A percentile compares a stretch with the other conserved stretches of the same genome.
These are phyloP conservation scores for Cantharellus anzutake DNA, from an alignment of 768 basidiomycete genomes.

Conservation along the genomic window DNA sequence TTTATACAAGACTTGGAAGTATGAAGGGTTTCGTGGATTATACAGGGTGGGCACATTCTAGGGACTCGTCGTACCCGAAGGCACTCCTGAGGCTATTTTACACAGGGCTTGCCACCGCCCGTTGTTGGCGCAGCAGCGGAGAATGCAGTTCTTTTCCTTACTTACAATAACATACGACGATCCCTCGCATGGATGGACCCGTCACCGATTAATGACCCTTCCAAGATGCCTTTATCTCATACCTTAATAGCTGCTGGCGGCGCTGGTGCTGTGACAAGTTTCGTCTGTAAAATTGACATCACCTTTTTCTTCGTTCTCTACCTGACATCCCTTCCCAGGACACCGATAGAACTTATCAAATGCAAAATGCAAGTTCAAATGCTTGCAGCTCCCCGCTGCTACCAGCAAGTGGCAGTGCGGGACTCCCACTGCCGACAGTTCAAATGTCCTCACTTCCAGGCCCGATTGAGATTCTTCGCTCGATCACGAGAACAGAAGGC, in stretches of 20 bases:
- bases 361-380: slow-evolving; percentile 98
- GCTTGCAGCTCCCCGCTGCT: slow-evolving; percentile 23
- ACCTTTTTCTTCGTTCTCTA: background rate
- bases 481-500: slow-evolving; percentile 47
- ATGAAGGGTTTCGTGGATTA: slow-evolving; percentile 68
- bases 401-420: slow-evolving; percentile 1
- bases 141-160: slow-evolving; percentile 73
- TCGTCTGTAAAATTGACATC: slow-evolving; percentile 46
- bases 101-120: slow-evolving; percentile 77
- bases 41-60: slow-evolving; percentile 50
- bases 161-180: slow-evolving; percentile 48
- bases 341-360: slow-evolving; percentile 87
- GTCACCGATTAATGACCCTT: background rate
- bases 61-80: background rate
- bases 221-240: slow-evolving; percentile 32
- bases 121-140: slow-evolving; percentile 84
- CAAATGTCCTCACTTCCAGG: slow-evolving; percentile 35
- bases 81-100: background rate
- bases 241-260: slow-evolving; percentile 65
- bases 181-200: slow-evolving; percentile 10
- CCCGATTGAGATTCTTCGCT: slow-evolving; percentile 43
- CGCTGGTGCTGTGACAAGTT: slow-evolving; percentile 76
- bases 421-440: slow-evolving; percentile 6
- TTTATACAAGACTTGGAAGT: slow-evolving; percentile 54
- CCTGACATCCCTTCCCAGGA: slow-evolving; percentile 25